These are phyloP conservation scores for Teunomyces lycoperdinae DNA, from an alignment of 805 yeast genomes.

Conservation along the genomic window DNA sequence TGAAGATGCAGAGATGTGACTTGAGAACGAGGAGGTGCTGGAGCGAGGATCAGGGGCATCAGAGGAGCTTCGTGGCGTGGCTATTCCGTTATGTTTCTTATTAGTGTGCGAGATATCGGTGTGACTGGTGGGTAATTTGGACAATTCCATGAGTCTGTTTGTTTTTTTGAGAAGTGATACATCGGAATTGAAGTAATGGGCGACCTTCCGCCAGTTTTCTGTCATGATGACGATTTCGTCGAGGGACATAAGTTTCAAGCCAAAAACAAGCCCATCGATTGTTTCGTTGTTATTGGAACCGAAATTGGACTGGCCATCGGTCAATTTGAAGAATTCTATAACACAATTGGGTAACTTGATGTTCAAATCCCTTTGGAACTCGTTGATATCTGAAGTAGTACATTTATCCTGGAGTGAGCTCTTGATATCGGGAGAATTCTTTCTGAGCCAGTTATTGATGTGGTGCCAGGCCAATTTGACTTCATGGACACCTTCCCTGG, in stretches of 20 bases:
- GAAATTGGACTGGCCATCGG: constrained; percentile 79
- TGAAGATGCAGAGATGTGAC: constrained; percentile 12
- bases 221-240: constrained; percentile 82
- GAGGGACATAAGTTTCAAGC: constrained; percentile 73
- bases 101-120: constrained; percentile 10
- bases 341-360: constrained; percentile 77
- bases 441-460: constrained; percentile 77
- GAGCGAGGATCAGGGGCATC: constrained; percentile 11
- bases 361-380: constrained; percentile 79
- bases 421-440: constrained; percentile 75
- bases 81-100: constrained; percentile 10
- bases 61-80: constrained; percentile 7
- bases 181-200: constrained; percentile 36
- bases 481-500: constrained; percentile 69
- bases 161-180: constrained; percentile 19
- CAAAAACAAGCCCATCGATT: constrained; percentile 69
- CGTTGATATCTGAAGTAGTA: constrained; percentile 73
- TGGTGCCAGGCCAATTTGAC: constrained; percentile 82
- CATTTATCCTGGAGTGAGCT: constrained; percentile 78
- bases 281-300: constrained; percentile 63
- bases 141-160: constrained; percentile 16
- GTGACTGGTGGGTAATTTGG: constrained; percentile 22
- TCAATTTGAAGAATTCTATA: constrained; percentile 71
- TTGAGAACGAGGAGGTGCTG: constrained; percentile 19
- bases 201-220: constrained; percentile 78